Evolutionary conservation across 2,329 filamentous ascomycete genomes (phyloP).

Genomic region (Chaetomium strumarium): DNA sequence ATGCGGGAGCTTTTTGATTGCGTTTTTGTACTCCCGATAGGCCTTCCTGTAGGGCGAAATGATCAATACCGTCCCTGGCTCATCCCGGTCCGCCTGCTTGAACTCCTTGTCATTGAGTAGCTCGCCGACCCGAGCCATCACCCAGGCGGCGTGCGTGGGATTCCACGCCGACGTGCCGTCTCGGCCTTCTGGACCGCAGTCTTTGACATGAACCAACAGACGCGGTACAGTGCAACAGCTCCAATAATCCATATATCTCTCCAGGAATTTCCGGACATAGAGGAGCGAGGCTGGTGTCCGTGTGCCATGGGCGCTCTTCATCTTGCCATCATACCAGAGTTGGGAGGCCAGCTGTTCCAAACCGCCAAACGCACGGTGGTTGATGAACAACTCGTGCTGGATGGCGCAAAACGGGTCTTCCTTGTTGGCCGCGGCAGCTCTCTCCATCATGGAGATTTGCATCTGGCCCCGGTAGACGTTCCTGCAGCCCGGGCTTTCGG

Average conservation of each 20-base stretch:
- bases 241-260: neutral
- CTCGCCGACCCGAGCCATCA: conserved; percentile 29
- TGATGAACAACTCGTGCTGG: conserved; percentile 8
- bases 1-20: conserved; percentile 22
- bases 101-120: conserved; percentile 29
- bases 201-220: conserved; percentile 30
- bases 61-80: conserved; percentile 37
- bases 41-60: conserved; percentile 40
- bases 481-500: neutral
- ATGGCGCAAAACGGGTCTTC: no score
- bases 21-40: conserved; percentile 30
- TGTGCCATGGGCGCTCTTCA: conserved; percentile 21
- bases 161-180: conserved; percentile 38
- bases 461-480: conserved; percentile 11
- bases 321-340: conserved; percentile 34
- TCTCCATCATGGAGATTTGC: conserved; percentile 12
- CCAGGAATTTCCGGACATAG: neutral
- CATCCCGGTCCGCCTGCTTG: conserved; percentile 14
- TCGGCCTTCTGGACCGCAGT: neutral
- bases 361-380: conserved; percentile 14
- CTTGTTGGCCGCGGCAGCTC: neutral
- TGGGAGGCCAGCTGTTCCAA: conserved; percentile 34
- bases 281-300: conserved; percentile 15
- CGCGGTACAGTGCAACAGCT: conserved; percentile 31
- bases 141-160: conserved; percentile 33